Conservation (phyloP, 768 basidiomycete species). For the Phylloporus scabripes region DNA sequence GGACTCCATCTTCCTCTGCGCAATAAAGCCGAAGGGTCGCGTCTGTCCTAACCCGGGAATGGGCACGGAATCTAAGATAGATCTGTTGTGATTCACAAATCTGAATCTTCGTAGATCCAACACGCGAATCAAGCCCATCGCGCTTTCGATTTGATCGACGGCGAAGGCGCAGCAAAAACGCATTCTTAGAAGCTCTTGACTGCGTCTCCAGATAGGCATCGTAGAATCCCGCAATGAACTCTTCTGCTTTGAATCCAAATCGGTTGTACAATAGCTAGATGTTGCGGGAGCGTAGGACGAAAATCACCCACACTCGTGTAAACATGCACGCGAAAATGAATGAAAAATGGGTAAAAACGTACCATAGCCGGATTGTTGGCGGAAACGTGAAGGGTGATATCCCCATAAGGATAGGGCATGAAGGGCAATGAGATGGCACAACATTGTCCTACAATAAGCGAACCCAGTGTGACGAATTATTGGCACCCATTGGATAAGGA, state of each 20-base stretch:
- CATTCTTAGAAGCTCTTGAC: conserved; percentile 73
- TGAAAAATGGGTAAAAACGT: neutral
- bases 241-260: conserved; percentile 85
- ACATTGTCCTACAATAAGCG: conserved; percentile 50
- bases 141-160: conserved; percentile 29
- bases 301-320: neutral
- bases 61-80: neutral
- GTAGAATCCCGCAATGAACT: conserved; percentile 78
- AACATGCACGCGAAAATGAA: neutral
- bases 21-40: neutral
- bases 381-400: conserved; percentile 80
- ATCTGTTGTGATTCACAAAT: neutral
- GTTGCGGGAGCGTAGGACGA: neutral
- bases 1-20: neutral
- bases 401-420: conserved; percentile 72
- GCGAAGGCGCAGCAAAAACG: conserved; percentile 70
- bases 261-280: conserved; percentile 71
- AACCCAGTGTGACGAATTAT: neutral
- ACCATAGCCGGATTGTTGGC: conserved; percentile 80
- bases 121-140: neutral
- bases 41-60: neutral
- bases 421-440: conserved; percentile 66
- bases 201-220: conserved; percentile 68
- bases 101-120: neutral
- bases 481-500: neutral